phyloP scores from a whole-genome alignment of 371 early-diverging fungal genomes.

The Chytridiales sp. region DNA sequence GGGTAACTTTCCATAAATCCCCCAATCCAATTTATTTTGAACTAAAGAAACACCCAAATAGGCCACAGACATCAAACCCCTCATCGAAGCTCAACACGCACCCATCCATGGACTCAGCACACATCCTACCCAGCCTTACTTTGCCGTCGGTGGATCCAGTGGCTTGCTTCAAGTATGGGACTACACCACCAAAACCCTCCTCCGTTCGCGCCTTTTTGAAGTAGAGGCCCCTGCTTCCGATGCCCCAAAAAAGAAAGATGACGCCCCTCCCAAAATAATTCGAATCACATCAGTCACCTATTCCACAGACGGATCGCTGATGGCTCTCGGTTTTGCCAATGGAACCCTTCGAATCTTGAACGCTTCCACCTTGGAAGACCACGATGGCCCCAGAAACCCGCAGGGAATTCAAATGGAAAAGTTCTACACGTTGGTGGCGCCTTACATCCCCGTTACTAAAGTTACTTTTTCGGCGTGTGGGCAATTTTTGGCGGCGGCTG shows the following conservation, averaged over 20 bases:
- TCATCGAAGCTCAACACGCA: constrained; percentile 40
- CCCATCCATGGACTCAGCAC: constrained; percentile 33
- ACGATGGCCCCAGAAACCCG: constrained; percentile 27
- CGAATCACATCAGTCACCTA: constrained; percentile 27
- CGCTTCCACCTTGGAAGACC: constrained; percentile 33
- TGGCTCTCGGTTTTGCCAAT: constrained; percentile 43
- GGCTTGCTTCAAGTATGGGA: constrained; percentile 46
- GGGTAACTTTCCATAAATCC: no score
- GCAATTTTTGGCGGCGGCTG: constrained; percentile 36
- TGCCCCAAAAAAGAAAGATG: constrained; percentile 16
- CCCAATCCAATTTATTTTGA: no score
- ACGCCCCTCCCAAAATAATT: constrained; percentile 14
- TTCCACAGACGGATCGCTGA: constrained; percentile 21
- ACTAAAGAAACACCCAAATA: neutral
- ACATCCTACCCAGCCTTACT: constrained; percentile 35
- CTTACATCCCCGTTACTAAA: constrained; percentile 19
- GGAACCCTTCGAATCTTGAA: constrained; percentile 40
- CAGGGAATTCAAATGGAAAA: constrained; percentile 19
- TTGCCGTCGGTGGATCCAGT: constrained; percentile 41
- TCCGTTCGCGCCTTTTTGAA: constrained; percentile 33
- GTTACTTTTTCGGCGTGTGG: constrained; percentile 35
- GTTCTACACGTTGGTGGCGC: constrained; percentile 23
- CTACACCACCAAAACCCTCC: constrained; percentile 32
- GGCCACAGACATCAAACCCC: constrained; percentile 16
- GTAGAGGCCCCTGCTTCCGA: constrained; percentile 5